These are phyloP conservation scores for Colletotrichum agaves DNA, from an alignment of 2,329 filamentous ascomycete genomes.

Conservation along the genomic window DNA sequence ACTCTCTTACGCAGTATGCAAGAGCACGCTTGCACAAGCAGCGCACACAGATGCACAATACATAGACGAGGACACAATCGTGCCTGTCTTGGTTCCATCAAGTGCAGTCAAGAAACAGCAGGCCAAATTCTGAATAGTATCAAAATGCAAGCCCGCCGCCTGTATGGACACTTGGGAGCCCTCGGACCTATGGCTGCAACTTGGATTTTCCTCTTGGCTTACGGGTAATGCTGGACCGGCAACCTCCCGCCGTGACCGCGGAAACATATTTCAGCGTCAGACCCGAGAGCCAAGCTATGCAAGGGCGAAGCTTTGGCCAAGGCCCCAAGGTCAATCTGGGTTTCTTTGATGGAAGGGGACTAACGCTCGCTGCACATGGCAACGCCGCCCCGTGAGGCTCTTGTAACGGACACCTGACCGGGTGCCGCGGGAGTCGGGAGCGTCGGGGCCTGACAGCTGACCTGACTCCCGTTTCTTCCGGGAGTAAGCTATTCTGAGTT, in stretches of 20 bases:
- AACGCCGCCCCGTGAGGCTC: slow-evolving; percentile 11
- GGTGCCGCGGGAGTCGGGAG: slow-evolving; percentile 2
- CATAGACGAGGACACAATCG: not conserved
- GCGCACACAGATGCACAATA: not conserved
- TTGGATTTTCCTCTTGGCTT: slow-evolving; percentile 9
- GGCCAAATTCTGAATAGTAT: slow-evolving; percentile 15
- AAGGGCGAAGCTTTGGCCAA: slow-evolving; percentile 31
- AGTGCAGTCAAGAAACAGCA: slow-evolving; percentile 16
- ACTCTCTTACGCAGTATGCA: slow-evolving; percentile 1
- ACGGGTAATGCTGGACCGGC: not conserved
- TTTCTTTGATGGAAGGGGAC: slow-evolving; percentile 7
- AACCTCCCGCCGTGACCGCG: not conserved
- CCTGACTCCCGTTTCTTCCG: not conserved
- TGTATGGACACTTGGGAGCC: slow-evolving; percentile 5
- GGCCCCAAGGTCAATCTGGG: slow-evolving; percentile 30
- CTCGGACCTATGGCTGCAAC: slow-evolving; percentile 9
- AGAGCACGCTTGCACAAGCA: not conserved
- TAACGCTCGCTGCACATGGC: slow-evolving; percentile 10
- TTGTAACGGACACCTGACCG: not conserved
- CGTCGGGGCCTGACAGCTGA: not conserved
- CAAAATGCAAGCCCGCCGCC: not conserved
- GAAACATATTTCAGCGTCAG: slow-evolving; percentile 24
- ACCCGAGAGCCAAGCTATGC: slow-evolving; percentile 20
- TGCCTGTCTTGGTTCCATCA: not conserved
- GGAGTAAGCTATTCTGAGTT: not conserved